These are phyloP conservation scores for Calonectria pteridis DNA, from an alignment of 2,329 filamentous ascomycete genomes.

Conservation along the genomic window DNA sequence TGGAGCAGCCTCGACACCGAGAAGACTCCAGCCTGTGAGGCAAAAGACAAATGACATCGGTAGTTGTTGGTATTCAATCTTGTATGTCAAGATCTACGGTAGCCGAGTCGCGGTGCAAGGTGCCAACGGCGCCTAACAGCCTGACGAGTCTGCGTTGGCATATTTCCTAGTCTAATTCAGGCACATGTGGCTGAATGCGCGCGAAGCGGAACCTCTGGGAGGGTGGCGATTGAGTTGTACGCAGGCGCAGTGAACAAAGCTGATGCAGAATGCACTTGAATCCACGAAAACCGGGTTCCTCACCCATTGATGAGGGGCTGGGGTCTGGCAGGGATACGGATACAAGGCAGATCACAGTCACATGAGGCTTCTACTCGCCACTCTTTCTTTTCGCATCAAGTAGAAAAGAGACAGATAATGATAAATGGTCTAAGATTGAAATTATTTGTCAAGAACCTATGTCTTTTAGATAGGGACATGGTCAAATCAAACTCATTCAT, in stretches of 20 bases:
- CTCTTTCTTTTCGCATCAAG: no score
- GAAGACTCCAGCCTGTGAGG: no score
- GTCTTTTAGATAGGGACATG: neutral
- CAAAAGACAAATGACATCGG: no score
- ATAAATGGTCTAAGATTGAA: no score
- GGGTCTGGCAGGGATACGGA: no score
- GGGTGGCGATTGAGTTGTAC: neutral
- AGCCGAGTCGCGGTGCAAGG: neutral
- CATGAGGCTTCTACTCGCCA: no score
- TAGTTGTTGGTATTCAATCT: no score
- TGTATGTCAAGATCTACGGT: neutral
- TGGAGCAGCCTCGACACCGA: no score
- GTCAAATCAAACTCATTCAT: neutral
- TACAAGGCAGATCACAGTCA: no score
- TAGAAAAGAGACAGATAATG: no score
- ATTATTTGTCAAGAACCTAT: neutral
- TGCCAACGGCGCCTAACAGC: neutral
- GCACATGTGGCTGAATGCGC: neutral
- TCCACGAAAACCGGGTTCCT: neutral
- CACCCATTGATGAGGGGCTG: no score
- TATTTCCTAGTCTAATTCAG: neutral
- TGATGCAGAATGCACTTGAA: neutral
- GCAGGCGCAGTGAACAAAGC: neutral
- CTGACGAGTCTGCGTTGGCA: neutral
- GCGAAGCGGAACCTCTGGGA: neutral